phyloP scores from a whole-genome alignment of 805 yeast genomes.

The Nakazawaea ambrosiae region DNA sequence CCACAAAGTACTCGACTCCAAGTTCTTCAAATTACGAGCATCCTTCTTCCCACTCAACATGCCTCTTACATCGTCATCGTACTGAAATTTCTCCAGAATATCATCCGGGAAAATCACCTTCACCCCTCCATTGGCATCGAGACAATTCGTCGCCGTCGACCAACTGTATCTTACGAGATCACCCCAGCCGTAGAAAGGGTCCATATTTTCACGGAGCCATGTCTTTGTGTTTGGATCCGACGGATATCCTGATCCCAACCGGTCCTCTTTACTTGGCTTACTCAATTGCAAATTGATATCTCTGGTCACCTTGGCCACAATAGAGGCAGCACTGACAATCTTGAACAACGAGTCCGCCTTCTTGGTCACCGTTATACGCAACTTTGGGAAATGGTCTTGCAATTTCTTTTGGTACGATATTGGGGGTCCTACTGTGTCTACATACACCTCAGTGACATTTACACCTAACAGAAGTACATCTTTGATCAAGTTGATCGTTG shows the following conservation, averaged over 20 bases:
- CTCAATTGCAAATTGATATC: constrained; percentile 49
- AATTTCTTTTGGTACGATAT: constrained; percentile 72
- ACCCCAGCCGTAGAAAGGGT: constrained; percentile 83
- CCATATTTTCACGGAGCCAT: constrained; percentile 64
- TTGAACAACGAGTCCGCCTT: constrained; percentile 94
- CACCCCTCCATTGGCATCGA: constrained; percentile 45
- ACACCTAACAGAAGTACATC: constrained; percentile 57
- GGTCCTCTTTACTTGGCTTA: constrained; percentile 24
- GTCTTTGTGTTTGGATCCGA: constrained; percentile 79
- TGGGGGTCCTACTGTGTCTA: constrained; percentile 98
- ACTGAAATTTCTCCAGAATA: constrained; percentile 16
- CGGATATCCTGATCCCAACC: constrained; percentile 91
- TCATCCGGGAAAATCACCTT: constrained; percentile 59
- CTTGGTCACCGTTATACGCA: constrained; percentile 77
- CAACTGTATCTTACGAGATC: constrained; percentile 76
- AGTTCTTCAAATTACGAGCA: not conserved
- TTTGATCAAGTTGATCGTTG: constrained; percentile 75
- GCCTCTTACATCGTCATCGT: constrained; percentile 3
- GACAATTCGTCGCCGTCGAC: constrained; percentile 82
- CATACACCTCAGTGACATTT: constrained; percentile 63
- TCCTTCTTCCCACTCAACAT: constrained; percentile 7
- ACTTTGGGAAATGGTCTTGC: constrained; percentile 56
- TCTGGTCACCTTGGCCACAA: constrained; percentile 94
- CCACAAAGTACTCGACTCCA: constrained; percentile 11
- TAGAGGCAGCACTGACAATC: constrained; percentile 89